A percentile compares a stretch with the other conserved stretches of the same genome.
These are phyloP conservation scores for Spatholobus suberectus DNA, from an alignment of 306 rosid species.

Conservation along the genomic window DNA sequence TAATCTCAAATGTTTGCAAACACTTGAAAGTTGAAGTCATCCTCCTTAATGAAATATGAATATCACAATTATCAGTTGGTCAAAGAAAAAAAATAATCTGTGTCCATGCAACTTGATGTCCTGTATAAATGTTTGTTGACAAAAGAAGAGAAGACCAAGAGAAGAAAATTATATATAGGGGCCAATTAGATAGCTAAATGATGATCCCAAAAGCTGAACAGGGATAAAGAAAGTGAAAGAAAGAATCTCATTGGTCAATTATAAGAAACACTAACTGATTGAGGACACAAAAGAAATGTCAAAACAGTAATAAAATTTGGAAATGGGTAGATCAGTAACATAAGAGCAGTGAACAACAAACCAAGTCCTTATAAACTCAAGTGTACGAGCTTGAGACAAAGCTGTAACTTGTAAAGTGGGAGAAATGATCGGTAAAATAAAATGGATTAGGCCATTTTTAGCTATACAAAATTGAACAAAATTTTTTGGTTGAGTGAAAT, in stretches of 20 bases:
- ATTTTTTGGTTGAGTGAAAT: background rate
- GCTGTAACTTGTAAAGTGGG: background rate
- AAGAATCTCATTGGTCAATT: constrained; percentile 6
- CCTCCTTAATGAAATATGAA: background rate
- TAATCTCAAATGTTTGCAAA: background rate
- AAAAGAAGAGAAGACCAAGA: background rate
- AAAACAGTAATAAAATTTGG: background rate
- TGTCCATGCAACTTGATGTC: background rate
- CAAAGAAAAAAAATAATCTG: background rate
- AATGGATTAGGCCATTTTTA: background rate
- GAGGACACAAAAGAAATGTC: constrained; percentile 2
- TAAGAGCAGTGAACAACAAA: constrained; percentile 22
- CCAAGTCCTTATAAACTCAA: background rate
- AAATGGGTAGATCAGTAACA: constrained; percentile 4
- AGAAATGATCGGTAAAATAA: background rate
- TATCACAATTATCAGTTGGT: constrained; percentile 7
- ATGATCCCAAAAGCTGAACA: background rate
- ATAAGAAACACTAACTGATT: background rate
- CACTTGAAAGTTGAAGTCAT: constrained; percentile 5
- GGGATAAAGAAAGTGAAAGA: constrained; percentile 26
- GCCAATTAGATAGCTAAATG: background rate
- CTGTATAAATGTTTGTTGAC: background rate
- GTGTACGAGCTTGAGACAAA: background rate
- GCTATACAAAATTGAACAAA: background rate
- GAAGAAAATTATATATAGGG: background rate